These are phyloP conservation scores for Claviceps pazoutovae DNA, from an alignment of 2,329 filamentous ascomycete species.

Conservation along the genomic window DNA sequence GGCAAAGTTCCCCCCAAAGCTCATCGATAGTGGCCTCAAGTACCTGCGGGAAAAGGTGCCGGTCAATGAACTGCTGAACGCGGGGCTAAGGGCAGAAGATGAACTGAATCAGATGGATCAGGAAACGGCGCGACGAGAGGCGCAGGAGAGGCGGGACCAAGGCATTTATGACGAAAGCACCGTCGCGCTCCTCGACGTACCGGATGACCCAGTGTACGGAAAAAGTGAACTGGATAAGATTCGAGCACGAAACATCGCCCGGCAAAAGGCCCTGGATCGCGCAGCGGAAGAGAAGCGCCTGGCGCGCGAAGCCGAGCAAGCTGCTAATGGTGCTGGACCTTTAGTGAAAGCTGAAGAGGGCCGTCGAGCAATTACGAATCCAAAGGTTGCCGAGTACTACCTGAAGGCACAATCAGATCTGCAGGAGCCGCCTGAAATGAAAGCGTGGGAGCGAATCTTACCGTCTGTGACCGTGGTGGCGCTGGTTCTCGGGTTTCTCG, in stretches of 20 bases:
- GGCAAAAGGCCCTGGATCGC: conserved; percentile 32
- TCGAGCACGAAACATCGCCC: conserved; percentile 37
- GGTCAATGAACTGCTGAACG: conserved; percentile 47
- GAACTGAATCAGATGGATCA: conserved; percentile 41
- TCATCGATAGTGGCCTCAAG: conserved; percentile 33
- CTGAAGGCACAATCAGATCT: conserved; percentile 36
- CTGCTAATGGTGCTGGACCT: conserved; percentile 20
- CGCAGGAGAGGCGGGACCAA: conserved; percentile 10
- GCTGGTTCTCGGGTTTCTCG: conserved; percentile 29
- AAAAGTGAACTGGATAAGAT: conserved; percentile 42
- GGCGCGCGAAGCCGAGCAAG: conserved; percentile 27
- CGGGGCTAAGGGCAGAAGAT: conserved; percentile 47
- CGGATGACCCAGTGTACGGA: conserved; percentile 40
- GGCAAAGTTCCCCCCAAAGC: conserved; percentile 24
- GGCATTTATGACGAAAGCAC: conserved; percentile 11
- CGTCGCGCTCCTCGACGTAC: conserved; percentile 10
- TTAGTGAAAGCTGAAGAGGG: conserved; percentile 25
- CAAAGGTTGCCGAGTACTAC: conserved; percentile 24
- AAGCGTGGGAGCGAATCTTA: conserved; percentile 35
- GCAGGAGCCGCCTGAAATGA: conserved; percentile 36
- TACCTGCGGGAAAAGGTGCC: conserved; percentile 41
- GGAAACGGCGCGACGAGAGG: conserved; percentile 14
- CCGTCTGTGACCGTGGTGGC: conserved; percentile 37
- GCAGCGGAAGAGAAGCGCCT: conserved; percentile 27
- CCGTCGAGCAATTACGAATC: conserved; percentile 24